phyloP scores from a whole-genome alignment of 1,284 basidiomycete genomes.

The Ustilago cynodontis region DNA sequence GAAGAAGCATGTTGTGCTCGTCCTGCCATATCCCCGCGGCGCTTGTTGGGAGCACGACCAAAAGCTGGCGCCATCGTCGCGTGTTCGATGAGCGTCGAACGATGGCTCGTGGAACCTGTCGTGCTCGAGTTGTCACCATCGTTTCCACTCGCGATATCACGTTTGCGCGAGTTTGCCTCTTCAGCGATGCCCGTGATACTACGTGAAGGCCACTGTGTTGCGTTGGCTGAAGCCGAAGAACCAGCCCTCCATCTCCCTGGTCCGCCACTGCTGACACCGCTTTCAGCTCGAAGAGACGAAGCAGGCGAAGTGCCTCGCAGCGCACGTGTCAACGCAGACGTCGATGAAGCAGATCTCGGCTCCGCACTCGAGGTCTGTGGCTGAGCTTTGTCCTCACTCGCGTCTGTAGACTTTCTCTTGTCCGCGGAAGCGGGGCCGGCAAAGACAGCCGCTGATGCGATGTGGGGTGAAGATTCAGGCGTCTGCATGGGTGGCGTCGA shows the following conservation, averaged over 20 bases:
- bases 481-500: constrained; percentile 50
- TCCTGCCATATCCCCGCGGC: constrained; percentile 21
- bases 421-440: constrained; percentile 9
- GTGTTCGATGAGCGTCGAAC: constrained; percentile 45
- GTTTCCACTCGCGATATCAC: constrained; percentile 5
- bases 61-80: constrained; percentile 47
- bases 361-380: neutral
- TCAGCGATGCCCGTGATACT: constrained; percentile 37
- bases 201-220: constrained; percentile 34
- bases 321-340: constrained; percentile 51
- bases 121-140: constrained; percentile 35
- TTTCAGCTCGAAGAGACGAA: constrained; percentile 26
- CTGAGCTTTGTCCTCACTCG: constrained; percentile 3
- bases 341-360: constrained; percentile 15
- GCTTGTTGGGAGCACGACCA: constrained; percentile 39
- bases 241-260: constrained; percentile 26
- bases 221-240: constrained; percentile 32
- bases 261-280: constrained; percentile 14
- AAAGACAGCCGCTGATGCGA: constrained; percentile 9
- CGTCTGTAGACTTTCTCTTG: neutral
- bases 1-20: constrained; percentile 22
- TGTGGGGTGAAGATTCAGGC: constrained; percentile 33
- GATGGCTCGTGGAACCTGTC: constrained; percentile 37
- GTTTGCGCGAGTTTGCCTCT: constrained; percentile 14
- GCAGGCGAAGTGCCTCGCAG: constrained; percentile 36